Base-by-base conservation (phyloP, 495 filamentous ascomycete genomes). In the Penicillium arizonense region DNA sequence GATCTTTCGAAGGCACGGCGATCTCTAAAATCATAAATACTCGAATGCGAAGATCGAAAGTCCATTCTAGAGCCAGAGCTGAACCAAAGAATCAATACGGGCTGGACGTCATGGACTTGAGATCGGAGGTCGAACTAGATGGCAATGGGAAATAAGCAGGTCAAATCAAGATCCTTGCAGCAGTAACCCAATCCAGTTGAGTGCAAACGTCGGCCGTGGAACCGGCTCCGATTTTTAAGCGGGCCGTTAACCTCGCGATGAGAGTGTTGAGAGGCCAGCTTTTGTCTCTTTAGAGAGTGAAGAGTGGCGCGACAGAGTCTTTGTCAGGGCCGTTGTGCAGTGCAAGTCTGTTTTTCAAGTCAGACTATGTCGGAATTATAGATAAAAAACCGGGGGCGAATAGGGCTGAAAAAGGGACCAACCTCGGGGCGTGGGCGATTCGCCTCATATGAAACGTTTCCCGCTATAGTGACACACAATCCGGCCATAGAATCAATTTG, bases 11-110 rank as follows among this genome's bases (percentile, higher is more conserved):
- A 52, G 28, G 58, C 48, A 50, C 37, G 52, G 32, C 51, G 55
- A 48, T 67, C 66, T 58, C 74, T 80, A 49, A 71, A 76, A 44
- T 80, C 77, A 68, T 82, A 62, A 43, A 82, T 73, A 62, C 68
- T 75, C 59, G 82, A 75, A 50, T 78, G 69, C 35, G 77, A 74
- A 52, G 79, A 65, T 63, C 73, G 75, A 51, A 77, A 75, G 57
- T 85, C 80, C 83, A 86, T 87, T 56, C 69, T 72, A 73, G 55
- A 67, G 23, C 34, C 30, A 12, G 43, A 57, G 69, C 62, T 65
- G 66, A 72, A 30, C 28, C 28, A 10, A 7, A 30, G 28, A 64
- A 49, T 44, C 36, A 49, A 43, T 38, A 47, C 6, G 14, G 39
- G 26, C 45, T 38, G 48, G 45, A 28, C 3, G 28, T 26, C 42